phyloP scores from a whole-genome alignment of 108 stramenopile genomes.

The Cyclostephanos tholiformis region DNA sequence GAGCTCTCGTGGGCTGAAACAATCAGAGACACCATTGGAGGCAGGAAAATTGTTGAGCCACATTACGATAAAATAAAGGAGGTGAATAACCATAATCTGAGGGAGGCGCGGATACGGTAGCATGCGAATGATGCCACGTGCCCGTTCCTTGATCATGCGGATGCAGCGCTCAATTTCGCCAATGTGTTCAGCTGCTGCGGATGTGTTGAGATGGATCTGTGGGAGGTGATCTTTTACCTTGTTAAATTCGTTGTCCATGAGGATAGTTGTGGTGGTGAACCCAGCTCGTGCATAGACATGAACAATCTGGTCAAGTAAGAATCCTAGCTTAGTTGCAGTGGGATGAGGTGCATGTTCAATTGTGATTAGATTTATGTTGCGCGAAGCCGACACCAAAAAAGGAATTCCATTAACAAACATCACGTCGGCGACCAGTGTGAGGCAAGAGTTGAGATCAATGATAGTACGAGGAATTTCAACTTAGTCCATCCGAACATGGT shows the following conservation, averaged over 20 bases:
- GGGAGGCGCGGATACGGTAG: too few relatives aligned
- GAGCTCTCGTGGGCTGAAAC: too few relatives aligned
- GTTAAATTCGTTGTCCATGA: conserved; percentile 22
- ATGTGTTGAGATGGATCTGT: neutral
- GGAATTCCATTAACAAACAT: too few relatives aligned
- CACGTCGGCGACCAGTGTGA: too few relatives aligned
- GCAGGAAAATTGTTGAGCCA: too few relatives aligned
- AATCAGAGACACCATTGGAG: too few relatives aligned
- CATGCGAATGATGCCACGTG: conserved; percentile 12
- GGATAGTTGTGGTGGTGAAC: neutral
- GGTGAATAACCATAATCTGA: neutral
- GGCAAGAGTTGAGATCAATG: too few relatives aligned
- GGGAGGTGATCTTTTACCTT: conserved; percentile 2
- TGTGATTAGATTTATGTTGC: neutral
- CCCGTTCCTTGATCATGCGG: conserved; percentile 44
- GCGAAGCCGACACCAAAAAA: too few relatives aligned
- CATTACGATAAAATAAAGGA: too few relatives aligned
- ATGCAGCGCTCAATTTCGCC: conserved; percentile 50
- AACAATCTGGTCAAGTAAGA: neutral
- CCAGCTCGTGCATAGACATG: neutral
- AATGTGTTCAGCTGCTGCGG: conserved; percentile 41
- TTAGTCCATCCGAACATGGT: too few relatives aligned
- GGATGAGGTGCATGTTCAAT: neutral
- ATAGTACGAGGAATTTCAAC: too few relatives aligned
- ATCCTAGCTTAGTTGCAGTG: neutral